Evolutionary conservation across 225 moss, liverwort and hornwort species (phyloP).

Genomic region (Thuidium tamariscinum): DNA sequence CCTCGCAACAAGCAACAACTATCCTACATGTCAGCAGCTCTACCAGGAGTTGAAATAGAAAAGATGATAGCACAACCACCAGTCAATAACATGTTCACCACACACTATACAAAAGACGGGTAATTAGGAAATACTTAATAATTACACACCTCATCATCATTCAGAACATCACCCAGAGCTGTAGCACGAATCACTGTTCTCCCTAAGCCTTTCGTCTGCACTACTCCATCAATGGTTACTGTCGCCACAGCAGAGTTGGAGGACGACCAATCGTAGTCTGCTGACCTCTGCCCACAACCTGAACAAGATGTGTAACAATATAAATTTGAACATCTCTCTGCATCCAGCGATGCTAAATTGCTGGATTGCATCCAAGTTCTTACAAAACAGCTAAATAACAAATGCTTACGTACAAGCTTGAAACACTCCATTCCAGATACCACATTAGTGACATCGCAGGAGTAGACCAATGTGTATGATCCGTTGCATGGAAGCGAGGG

Average conservation of each 20-base stretch:
- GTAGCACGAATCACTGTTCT: constrained; percentile 62
- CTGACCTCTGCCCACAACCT: constrained; percentile 68
- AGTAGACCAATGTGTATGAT: not conserved
- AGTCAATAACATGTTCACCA: not conserved
- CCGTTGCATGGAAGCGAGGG: not conserved
- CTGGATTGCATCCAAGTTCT: not conserved
- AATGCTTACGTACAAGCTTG: not conserved
- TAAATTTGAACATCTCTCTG: not conserved
- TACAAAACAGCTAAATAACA: not conserved
- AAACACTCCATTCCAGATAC: not conserved
- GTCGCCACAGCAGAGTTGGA: constrained; percentile 61
- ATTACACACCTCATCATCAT: constrained; percentile 63
- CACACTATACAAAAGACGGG: not conserved
- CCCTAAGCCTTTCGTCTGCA: constrained; percentile 70
- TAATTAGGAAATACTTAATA: not conserved
- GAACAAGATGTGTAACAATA: not conserved
- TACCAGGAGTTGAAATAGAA: not conserved
- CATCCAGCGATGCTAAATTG: not conserved
- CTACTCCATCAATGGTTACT: constrained; percentile 56
- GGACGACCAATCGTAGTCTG: constrained; percentile 73
- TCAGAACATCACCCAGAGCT: constrained; percentile 61
- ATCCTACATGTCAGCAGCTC: not conserved
- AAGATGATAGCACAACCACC: not conserved
- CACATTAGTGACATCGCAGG: not conserved
- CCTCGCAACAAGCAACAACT: not conserved